phyloP scores from a whole-genome alignment of 441 rosid genomes.

The Adansonia gregorii region DNA sequence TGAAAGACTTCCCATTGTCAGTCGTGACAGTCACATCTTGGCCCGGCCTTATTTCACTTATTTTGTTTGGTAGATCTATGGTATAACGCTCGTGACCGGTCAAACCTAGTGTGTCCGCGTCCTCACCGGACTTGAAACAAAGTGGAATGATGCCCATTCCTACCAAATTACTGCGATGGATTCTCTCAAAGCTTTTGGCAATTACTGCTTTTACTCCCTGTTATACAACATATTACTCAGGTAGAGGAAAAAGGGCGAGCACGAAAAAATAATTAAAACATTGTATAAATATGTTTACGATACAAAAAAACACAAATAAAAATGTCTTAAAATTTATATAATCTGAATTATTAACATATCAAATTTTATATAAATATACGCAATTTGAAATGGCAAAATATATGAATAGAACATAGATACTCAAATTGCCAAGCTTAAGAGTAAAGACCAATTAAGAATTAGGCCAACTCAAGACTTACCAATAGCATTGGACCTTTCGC shows the following conservation, averaged over 20 bases:
- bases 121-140: slow-evolving; percentile 91
- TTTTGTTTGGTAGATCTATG: slow-evolving; percentile 78
- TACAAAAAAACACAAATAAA: too few relatives aligned
- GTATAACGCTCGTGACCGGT: slow-evolving; percentile 86
- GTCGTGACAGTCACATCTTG: slow-evolving; percentile 92
- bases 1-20: slow-evolving; percentile 81
- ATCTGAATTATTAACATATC: too few relatives aligned
- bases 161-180: slow-evolving; percentile 94
- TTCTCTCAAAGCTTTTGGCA: slow-evolving; percentile 96
- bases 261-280: too few relatives aligned
- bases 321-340: too few relatives aligned
- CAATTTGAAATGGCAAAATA: too few relatives aligned
- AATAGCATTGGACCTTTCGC: slow-evolving; percentile 96
- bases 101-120: slow-evolving; percentile 80
- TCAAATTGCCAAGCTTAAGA: neutral
- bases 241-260: neutral
- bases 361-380: too few relatives aligned
- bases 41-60: slow-evolving; percentile 85
- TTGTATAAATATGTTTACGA: too few relatives aligned
- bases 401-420: too few relatives aligned
- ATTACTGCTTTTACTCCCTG: slow-evolving; percentile 99
- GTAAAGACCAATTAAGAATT: neutral
- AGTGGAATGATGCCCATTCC: slow-evolving; percentile 96
- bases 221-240: slow-evolving; percentile 13
- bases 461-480: slow-evolving; percentile 43